Base-by-base conservation (phyloP, 208 protist genomes). In the Angomonas ambiguus region DNA sequence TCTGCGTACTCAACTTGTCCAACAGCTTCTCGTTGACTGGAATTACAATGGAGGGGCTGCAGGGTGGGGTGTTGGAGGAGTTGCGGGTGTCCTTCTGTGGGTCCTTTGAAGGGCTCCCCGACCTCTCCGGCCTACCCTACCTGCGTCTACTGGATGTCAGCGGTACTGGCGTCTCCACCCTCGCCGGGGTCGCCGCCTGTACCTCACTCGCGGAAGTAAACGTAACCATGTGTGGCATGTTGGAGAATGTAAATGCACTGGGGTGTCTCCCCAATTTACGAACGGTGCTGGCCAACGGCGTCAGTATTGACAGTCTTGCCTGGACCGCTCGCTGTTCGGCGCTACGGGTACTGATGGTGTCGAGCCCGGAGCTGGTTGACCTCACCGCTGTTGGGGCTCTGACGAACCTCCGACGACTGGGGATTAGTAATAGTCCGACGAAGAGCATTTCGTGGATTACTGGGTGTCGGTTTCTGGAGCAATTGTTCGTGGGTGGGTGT, bases 391-490 rank as follows among this genome's bases (percentile, higher is more conserved):
- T 62, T 5, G 56, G 56, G 20, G 2, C 30, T 8, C 25, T 62
- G 28, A 5, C 2, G 32, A 3, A 45, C 56, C 18, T 32, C 32
- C 56, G 31, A 20, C 30, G 30, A 4, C 56, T 62, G 30, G 56
- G 31, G 8, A 31, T 62, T 6, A 42, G 56, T 33, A 62, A 62
- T n/a, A 62, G 56, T n/a, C 31, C 5, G 8, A 38, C 56, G 2
- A 35, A 42, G 32, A 62, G 24, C 25, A 30, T 59, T 20, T 16
- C 28, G 3, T 59, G 53, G 53, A 30, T 59, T 22, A 2, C 22
- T 25, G 68, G 35, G 56, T 25, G 70, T 27, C 61, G 68, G 24
- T 30, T 77, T 51, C 72, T 77, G 16, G 66, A 77, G 62, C 65
- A 77, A 22, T 41, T 58, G 2, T 62, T 57, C 3, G 49, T 28